Evolutionary conservation across 2,329 filamentous ascomycete genomes (phyloP), one percentile per base, ranked within the genome.

Genomic region (Fusarium cicatricum): DNA sequence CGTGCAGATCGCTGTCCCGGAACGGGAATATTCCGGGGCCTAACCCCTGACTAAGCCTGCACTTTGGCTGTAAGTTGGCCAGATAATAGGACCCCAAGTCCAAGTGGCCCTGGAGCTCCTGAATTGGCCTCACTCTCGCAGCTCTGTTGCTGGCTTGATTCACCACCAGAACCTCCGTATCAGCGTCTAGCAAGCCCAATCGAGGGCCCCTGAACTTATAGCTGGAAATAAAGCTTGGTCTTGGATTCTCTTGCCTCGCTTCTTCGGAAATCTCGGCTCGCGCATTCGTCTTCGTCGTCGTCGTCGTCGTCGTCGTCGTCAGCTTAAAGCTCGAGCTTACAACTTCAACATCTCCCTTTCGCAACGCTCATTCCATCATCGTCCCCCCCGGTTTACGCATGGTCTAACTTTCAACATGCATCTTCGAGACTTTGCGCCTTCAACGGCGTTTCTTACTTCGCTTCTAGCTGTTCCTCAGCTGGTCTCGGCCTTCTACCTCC

Each of bases 401-500:
- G 71, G 65, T 40, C 65, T 70, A 66, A 49, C 16, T 41, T 39
- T 31, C 38, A 58, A 74, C 52, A 85, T 85, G 82, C 75, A 78
- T 57, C 66, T 79, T 60, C 75, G 71, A 71, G 73, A 76, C 49
- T 67, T 75, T 62, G 76, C 77, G 79, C 78, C 79, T 19, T 75
- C 80, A 19, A 58, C 40, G 72, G 79, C 80, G 72, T 77, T 85
- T 45, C 70, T 84, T 17, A 74, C 78, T 39, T 75, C 82, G 21
- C 70, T 86, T 40, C 70, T 87, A 32, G 75, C 78, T 40, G 71
- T 80, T 23, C 82, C 85, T 19, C 80, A 84, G 58, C 72, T 86
- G 31, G 77, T 81, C 12, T 82, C 86, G 3, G 91, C 92, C 50
- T 99, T 98, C 80, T 99, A 99, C 78, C 90, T 99, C 34, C 95